phyloP scores from a whole-genome alignment of 2,329 filamentous ascomycete species.

The Fusarium caatingaense region DNA sequence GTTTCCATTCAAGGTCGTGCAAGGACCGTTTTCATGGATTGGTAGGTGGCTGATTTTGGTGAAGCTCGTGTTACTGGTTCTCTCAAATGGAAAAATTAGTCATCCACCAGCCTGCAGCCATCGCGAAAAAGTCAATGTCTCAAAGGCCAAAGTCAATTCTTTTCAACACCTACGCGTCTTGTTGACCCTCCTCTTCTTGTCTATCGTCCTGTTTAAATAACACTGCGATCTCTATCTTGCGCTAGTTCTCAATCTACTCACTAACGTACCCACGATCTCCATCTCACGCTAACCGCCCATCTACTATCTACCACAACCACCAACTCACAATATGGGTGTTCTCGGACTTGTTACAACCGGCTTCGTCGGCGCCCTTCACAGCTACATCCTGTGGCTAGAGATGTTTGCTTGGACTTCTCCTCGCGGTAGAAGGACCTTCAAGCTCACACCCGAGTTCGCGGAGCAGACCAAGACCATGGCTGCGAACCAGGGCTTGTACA shows the following conservation, averaged over 20 bases:
- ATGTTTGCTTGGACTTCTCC: slow-evolving; percentile 63
- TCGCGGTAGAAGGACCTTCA: slow-evolving; percentile 58
- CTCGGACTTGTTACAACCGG: slow-evolving; percentile 51
- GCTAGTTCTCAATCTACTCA: neutral
- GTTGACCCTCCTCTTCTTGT: neutral
- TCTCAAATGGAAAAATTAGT: slow-evolving; percentile 3
- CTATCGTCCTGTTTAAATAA: neutral
- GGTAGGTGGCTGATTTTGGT: neutral
- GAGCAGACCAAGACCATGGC: slow-evolving; percentile 58
- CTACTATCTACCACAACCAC: neutral
- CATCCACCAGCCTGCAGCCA: neutral
- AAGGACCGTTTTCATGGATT: slow-evolving; percentile 13
- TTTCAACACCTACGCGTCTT: neutral
- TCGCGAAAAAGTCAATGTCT: slow-evolving; percentile 1
- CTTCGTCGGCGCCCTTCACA: slow-evolving; percentile 56
- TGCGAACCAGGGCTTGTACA: slow-evolving; percentile 65
- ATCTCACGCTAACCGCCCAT: neutral
- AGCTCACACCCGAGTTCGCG: slow-evolving; percentile 58
- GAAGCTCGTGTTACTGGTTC: neutral
- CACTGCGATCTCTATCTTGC: neutral
- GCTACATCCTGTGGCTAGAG: slow-evolving; percentile 62
- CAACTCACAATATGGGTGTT: slow-evolving; percentile 50
- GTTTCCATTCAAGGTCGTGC: neutral
- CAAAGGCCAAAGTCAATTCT: neutral
- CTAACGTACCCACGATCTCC: neutral